Conservation (phyloP, 345 rosid genomes). For the Eucalyptus cloeziana region DNA sequence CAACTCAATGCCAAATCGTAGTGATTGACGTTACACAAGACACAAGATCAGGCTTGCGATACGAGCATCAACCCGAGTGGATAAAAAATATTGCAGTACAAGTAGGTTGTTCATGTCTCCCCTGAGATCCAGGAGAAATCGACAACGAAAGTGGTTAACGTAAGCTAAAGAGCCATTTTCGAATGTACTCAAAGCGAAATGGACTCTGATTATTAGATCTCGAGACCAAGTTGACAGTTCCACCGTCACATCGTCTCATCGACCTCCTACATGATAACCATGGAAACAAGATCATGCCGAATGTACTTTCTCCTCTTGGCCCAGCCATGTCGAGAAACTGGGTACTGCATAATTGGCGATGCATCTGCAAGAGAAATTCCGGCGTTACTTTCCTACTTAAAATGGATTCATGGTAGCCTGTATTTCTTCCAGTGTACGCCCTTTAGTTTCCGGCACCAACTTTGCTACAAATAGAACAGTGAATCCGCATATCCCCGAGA, state of each 20-base stretch:
- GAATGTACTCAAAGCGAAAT: neutral
- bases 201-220: neutral
- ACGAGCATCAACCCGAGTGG: neutral
- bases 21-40: neutral
- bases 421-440: conserved; percentile 65
- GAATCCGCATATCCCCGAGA: conserved; percentile 38
- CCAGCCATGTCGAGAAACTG: neutral
- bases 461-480: conserved; percentile 57
- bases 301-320: neutral
- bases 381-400: neutral
- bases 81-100: neutral
- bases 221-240: neutral
- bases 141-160: neutral
- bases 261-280: neutral
- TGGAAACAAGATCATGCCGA: neutral
- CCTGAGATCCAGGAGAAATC: neutral
- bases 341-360: neutral
- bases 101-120: neutral
- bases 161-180: neutral
- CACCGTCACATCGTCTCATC: neutral
- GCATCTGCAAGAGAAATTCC: neutral
- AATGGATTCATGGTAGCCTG: conserved; percentile 48
- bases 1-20: neutral
- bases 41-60: neutral
- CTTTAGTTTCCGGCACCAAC: conserved; percentile 75